Base-by-base conservation (phyloP, 345 rosid genomes). In the Syzygium aromaticum region DNA sequence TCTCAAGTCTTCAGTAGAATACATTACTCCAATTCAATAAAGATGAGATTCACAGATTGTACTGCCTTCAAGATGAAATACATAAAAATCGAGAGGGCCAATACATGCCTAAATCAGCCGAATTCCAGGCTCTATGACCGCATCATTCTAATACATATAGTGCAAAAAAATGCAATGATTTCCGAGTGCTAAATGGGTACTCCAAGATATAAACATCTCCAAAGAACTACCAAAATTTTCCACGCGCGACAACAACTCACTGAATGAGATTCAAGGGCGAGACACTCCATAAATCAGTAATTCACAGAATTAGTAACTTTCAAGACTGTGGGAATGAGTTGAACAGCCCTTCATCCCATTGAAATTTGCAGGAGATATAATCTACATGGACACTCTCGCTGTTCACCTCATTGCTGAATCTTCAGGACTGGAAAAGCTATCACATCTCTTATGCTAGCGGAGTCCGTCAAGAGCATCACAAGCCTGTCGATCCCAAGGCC, bases 401-500 rank as follows among this genome's bases (percentile, higher is more conserved):
- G 25, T 54, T 54, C 15, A 21, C n/a, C 13, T 91, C 93, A 94
- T 84, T 90, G 96, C 91, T 96, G 98, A 88, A 90, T 89, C 94
- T 94, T 96, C 61, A 95, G 92, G 89, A 94, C 95, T 8, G 98
- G 99, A 91, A 96, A 98, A 49, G 99, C 99, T 86, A 96, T 98
- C 43, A 95, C 99, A 86, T 98, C 99, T 63, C 99, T 92, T 84
- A 98, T 95, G 89, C 96, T 95, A 52, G 98, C 95, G 3, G 98
- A 95, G 91, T 96, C 91, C 0, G 98, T 95, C 93, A 96, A 89
- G 84, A 96, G 94, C 99, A 98, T 95, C 90, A 96, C 98, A 83
- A 96, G 91, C 90, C 99, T 93, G 92, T 98, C 98, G 22, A 98
- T 94, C 87, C 99, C 99, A 3, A 96, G 97, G 86, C 99, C 99